A percentile compares a stretch with the other conserved stretches of the same genome.
Conservation (phyloP, 805 yeast species). For the Tetrapisispora phaffii region DNA sequence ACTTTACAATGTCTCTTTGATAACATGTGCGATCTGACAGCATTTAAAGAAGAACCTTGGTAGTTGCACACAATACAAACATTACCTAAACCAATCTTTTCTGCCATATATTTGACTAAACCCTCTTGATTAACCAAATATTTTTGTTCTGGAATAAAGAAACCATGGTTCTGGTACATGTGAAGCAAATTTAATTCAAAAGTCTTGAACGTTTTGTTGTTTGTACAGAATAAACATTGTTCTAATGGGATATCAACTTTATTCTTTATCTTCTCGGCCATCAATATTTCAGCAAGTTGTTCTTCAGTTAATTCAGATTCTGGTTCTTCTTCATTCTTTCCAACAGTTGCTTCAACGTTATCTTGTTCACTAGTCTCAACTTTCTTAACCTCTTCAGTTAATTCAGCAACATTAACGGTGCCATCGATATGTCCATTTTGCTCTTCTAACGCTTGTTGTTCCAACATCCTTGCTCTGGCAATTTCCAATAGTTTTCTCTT, state of each 20-base stretch:
- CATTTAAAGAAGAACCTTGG: conserved; percentile 77
- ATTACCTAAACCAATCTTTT: conserved; percentile 86
- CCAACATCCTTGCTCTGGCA: conserved; percentile 33
- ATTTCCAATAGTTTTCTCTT: conserved; percentile 33
- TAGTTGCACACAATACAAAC: conserved; percentile 76
- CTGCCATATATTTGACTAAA: conserved; percentile 67
- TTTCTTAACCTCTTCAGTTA: background rate
- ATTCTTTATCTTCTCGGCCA: conserved; percentile 32
- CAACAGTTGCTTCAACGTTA: conserved; percentile 2
- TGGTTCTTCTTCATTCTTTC: conserved; percentile 19
- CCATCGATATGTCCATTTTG: background rate
- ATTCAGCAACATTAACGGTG: background rate
- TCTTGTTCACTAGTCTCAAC: background rate
- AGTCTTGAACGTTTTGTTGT: conserved; percentile 38
- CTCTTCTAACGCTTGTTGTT: conserved; percentile 2
- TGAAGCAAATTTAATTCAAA: conserved; percentile 45
- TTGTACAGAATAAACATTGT: conserved; percentile 47
- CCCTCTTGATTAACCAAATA: conserved; percentile 67
- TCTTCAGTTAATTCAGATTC: conserved; percentile 31
- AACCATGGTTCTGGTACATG: conserved; percentile 72
- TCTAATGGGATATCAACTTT: conserved; percentile 40
- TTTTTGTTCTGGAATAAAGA: conserved; percentile 76
- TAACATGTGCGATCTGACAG: conserved; percentile 85
- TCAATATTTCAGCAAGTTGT: conserved; percentile 30
- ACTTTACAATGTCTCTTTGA: conserved; percentile 79